These are phyloP conservation scores for Colletotrichum eremochloae DNA, from an alignment of 2,329 filamentous ascomycete species.

Conservation along the genomic window DNA sequence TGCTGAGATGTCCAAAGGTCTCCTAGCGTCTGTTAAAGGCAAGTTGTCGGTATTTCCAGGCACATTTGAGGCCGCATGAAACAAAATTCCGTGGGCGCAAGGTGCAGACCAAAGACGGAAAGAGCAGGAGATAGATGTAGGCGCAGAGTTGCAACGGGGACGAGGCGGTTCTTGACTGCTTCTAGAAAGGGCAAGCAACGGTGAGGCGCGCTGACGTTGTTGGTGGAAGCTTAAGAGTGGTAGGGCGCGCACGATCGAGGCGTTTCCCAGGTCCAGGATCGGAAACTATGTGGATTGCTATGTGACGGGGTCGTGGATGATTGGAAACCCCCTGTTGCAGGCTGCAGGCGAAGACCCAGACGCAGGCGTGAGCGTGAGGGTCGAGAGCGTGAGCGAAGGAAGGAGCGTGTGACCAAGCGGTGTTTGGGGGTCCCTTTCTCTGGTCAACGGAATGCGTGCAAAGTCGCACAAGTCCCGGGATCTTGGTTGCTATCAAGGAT, in stretches of 20 bases:
- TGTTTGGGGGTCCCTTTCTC: slow-evolving; percentile 19
- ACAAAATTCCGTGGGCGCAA: slow-evolving; percentile 19
- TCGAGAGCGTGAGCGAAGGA: background rate
- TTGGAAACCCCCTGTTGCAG: slow-evolving; percentile 20
- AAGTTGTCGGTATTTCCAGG: slow-evolving; percentile 20
- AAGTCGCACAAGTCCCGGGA: slow-evolving; percentile 39
- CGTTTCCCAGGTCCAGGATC: slow-evolving; percentile 39
- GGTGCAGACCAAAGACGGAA: slow-evolving; percentile 19
- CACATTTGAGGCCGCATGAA: slow-evolving; percentile 36
- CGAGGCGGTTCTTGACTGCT: slow-evolving; percentile 36
- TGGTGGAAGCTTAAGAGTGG: slow-evolving; percentile 20
- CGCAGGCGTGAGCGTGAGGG: background rate
- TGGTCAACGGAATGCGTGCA: slow-evolving; percentile 16
- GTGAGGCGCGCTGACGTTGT: slow-evolving; percentile 38
- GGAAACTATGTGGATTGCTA: slow-evolving; percentile 34
- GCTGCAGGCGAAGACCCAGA: slow-evolving; percentile 9
- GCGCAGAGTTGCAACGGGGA: slow-evolving; percentile 13
- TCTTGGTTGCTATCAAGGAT: slow-evolving; percentile 42
- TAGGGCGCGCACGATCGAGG: slow-evolving; percentile 27
- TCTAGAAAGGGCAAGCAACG: slow-evolving; percentile 27
- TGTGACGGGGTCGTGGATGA: slow-evolving; percentile 27
- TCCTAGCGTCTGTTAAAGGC: slow-evolving; percentile 19
- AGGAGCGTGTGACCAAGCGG: slow-evolving; percentile 32
- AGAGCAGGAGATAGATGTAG: background rate
- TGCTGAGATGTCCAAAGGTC: slow-evolving; percentile 6